Base-by-base conservation (phyloP, 139 green algal species). In the Coelastrella sp. region DNA sequence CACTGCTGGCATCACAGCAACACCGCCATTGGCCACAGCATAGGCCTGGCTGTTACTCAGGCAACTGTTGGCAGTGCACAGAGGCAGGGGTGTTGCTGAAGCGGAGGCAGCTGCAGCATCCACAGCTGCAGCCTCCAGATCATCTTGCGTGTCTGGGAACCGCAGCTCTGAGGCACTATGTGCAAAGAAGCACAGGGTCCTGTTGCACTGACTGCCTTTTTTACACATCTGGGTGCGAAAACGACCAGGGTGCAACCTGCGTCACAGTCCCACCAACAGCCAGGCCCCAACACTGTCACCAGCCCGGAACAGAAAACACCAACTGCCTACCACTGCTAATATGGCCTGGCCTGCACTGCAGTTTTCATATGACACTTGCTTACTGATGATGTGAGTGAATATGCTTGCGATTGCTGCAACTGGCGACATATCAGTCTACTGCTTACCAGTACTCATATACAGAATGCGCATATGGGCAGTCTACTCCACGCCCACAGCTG, bases 191-290 rank as follows among this genome's bases (percentile, higher is more conserved):
- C 86, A 90, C n/a, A 90, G 75, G 7, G 74, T 83, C 57, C 86
- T 65, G 25, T 90, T 90, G 86, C 86, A 90, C 73, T 84, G 74
- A n/a, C 70, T 82, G 86, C 86, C 74, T 24, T 86, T 85, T 65
- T 87, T 86, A 91, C 95, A 97, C 84, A 95, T 89, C 78, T 91
- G 90, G 59, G 90, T 92, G 15, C 90, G n/a, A 89, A 90, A 93
- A 87, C 95, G 90, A 0, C 91, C 93, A 1, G 95, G 95, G 84
- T 97, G 95, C 63, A 97, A 91, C 95, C 95, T 96, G 89, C 19
- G 24, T 27, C 68, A 76, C 17, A 25, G 8, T 27, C n/a, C 17
- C n/a, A 76, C 17, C 68, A 76, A 49, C 35, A 49, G 35, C 35
- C 35, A 49, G 35, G 35, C 35, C 35, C 35, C 35, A 49, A 3